Conservation (phyloP, 2,329 filamentous ascomycete species). For the Fusarium virguliforme region DNA sequence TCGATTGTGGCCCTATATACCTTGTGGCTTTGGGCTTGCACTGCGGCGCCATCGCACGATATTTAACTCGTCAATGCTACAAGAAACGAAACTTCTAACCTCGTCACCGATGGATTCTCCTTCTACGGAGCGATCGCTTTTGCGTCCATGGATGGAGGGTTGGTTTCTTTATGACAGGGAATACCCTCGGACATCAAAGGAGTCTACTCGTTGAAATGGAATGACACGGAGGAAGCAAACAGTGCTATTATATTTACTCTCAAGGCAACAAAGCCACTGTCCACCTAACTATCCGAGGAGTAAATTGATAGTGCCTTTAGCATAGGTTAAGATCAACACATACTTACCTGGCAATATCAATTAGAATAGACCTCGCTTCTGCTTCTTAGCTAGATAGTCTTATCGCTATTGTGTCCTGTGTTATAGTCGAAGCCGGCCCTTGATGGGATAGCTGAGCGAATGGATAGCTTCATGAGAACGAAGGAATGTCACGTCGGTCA, state of each 20-base stretch:
- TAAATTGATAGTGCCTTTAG: background rate
- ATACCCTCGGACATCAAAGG: background rate
- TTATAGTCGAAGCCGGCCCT: background rate
- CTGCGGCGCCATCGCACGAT: background rate
- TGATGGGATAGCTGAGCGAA: background rate
- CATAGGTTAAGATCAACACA: background rate
- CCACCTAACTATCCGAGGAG: background rate
- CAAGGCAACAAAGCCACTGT: conserved; percentile 2
- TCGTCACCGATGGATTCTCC: background rate
- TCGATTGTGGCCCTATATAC: too few relatives aligned
- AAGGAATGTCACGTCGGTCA: conserved; percentile 2
- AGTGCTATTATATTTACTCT: background rate
- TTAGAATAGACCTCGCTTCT: too few relatives aligned
- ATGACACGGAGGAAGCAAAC: background rate
- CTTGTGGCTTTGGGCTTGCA: too few relatives aligned
- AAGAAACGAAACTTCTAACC: background rate
- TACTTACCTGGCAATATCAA: background rate
- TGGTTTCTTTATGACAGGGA: conserved; percentile 7
- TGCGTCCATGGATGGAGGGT: background rate
- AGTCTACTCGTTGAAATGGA: conserved; percentile 10
- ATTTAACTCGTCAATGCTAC: background rate
- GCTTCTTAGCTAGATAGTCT: too few relatives aligned
- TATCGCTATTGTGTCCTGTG: background rate
- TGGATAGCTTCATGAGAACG: background rate
- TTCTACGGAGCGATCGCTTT: conserved; percentile 5